A percentile compares a stretch with the other conserved stretches of the same genome.
These are phyloP conservation scores for Globisporangium alternatum DNA, from an alignment of 352 stramenopile genomes.

Conservation along the genomic window DNA sequence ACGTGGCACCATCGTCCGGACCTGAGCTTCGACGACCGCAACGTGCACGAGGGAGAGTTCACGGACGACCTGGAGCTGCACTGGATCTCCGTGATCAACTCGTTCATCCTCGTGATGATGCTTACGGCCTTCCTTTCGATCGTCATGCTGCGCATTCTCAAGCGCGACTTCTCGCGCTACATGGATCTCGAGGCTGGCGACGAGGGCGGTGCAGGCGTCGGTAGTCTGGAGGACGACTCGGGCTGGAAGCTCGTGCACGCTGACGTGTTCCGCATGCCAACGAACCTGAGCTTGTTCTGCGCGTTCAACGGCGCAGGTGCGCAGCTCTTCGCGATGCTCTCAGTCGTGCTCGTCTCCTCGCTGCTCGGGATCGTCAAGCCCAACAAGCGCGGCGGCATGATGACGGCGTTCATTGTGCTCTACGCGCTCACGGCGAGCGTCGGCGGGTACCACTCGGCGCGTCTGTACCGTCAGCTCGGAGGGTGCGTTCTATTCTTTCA, in stretches of 20 bases:
- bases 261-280: constrained; percentile 98
- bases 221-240: constrained; percentile 93
- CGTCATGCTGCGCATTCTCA: constrained; percentile 96
- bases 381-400: constrained; percentile 91
- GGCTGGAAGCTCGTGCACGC: constrained; percentile 99
- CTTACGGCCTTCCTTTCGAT: constrained; percentile 96
- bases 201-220: constrained; percentile 64
- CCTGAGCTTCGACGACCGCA: constrained; percentile 88
- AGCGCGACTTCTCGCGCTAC: constrained; percentile 98
- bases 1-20: constrained; percentile 91
- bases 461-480: constrained; percentile 94
- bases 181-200: constrained; percentile 93
- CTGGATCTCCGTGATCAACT: constrained; percentile 99
- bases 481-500: constrained; percentile 30
- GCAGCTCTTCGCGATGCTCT: constrained; percentile 93
- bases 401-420: constrained; percentile 92
- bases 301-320: constrained; percentile 91
- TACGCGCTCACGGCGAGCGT: constrained; percentile 94
- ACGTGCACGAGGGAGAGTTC: constrained; percentile 69
- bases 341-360: constrained; percentile 90
- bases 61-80: constrained; percentile 90
- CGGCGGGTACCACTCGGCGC: constrained; percentile 91
- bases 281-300: constrained; percentile 89
- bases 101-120: constrained; percentile 96
- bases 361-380: constrained; percentile 91